Base-by-base conservation (phyloP, 225 moss, liverwort and hornwort genomes). In the Pseudoscleropodium purum region DNA sequence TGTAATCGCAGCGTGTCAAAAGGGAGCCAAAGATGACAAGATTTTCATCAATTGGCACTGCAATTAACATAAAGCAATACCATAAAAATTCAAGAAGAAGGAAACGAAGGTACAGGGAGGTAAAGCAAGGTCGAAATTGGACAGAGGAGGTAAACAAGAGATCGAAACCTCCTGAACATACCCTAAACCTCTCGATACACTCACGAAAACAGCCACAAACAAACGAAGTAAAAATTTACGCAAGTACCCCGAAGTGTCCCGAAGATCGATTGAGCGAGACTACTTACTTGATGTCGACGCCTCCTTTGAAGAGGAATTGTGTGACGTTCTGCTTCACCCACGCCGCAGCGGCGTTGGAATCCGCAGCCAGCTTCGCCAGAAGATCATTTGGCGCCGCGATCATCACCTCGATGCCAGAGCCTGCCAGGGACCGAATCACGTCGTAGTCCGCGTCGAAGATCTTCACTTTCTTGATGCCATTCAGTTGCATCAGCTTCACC, bases 281-380 rank as follows among this genome's bases (percentile, higher is more conserved):
- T 79, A 37, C 90, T 84, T 90, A 97, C 98, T 94, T 98, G 92
- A 98, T 98, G 82, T 96, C 90, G 11, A 95, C 95, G 54, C 98
- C 98, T 5, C 97, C 98, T 36, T 84, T 26, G 77, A 95, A 92
- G 79, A 89, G 45, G 73, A 90, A 98, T 2, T 89, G 94, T 43
- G 97, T 97, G 68, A 98, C 97, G 84, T 98, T 98, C 64, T 96
- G 91, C 59, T 90, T 94, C 81, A 98, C 98, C 98, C 98, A 98
- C 34, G 79, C 93, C 2, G 54, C 18, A 11, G 96, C 98, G 39
- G 98, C 96, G 45, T 79, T 86, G 29, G 92, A 82, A 67, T 91
- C 91, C 4, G 33, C 51, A 18, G 92, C 92, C 33, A 99, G 92
- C 26, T 14, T 66, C 63, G 74, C 81, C 45, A 99, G 94, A 89